A percentile compares a stretch with the other conserved stretches of the same genome.
Conservation (phyloP, 106 monocot genomes). For the Gastrodia elata region DNA sequence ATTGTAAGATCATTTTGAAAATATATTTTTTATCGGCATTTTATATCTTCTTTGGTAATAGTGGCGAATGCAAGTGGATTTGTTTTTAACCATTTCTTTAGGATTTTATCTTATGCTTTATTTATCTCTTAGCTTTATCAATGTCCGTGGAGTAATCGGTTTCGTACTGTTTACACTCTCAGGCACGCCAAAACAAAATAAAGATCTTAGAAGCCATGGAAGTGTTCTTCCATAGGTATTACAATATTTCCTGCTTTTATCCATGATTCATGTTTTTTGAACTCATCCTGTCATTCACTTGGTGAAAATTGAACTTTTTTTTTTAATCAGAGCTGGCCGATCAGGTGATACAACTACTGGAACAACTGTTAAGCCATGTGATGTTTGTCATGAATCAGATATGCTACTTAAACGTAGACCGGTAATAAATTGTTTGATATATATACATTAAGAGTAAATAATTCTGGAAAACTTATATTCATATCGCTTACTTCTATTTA, state of each 20-base stretch:
- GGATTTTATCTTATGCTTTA: background rate
- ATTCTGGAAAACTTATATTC: background rate
- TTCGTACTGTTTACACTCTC: background rate
- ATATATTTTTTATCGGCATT: background rate
- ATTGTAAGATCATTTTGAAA: background rate
- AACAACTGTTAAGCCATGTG: slow-evolving; percentile 54
- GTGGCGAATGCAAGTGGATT: background rate
- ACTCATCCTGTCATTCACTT: slow-evolving; percentile 6
- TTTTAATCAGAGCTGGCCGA: slow-evolving; percentile 45
- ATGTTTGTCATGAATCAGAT: slow-evolving; percentile 64
- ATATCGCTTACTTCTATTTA: slow-evolving; percentile 9
- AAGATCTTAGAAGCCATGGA: slow-evolving; percentile 90
- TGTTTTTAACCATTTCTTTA: background rate
- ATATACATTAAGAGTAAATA: background rate
- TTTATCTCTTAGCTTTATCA: background rate
- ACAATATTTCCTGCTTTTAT: background rate
- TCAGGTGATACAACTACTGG: slow-evolving; percentile 29
- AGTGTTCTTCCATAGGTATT: slow-evolving; percentile 78
- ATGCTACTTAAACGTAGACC: slow-evolving; percentile 67
- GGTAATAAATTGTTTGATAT: slow-evolving; percentile 29
- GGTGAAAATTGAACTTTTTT: no score
- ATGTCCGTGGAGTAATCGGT: background rate
- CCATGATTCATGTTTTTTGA: slow-evolving; percentile 1
- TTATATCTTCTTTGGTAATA: background rate
- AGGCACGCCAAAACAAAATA: slow-evolving; percentile 69